Evolutionary conservation across 192 early-diverging fungal genomes (phyloP), one percentile per base, ranked within the genome.

Genomic region (Rhizoclosmatium sp.): DNA sequence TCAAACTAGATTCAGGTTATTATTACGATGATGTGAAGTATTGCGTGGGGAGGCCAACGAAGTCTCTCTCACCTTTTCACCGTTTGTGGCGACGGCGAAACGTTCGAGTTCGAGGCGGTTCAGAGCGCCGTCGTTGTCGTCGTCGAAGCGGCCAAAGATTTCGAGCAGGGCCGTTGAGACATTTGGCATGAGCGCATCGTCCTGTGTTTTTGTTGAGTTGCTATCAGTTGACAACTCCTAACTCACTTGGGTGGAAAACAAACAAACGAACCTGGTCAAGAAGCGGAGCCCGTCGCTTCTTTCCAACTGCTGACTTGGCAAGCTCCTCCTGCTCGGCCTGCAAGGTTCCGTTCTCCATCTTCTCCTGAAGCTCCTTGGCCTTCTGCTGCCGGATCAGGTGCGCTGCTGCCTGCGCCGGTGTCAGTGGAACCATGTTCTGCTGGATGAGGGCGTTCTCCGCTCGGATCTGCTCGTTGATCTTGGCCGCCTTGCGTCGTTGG

Each of bases 61-160:
- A 31, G 31, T 31, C 4, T 16, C 51, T 49, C n/a, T 39, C 81
- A 89, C 85, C 69, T 85, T 81, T 44, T 89, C 80, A 46, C 90
- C 90, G 74, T 91, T 93, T 39, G 89, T 86, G 54, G 87, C 88
- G 7, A 69, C 71, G 0, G 90, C 89, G 82, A 91, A 92, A 40
- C 72, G 83, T 41, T 88, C 84, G 7, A 91, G 77, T 76, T 91
- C 91, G 3, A 76, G 62, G 48, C 81, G 73, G 75, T 86, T 88
- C 67, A 92, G 78, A 16, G 84, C 83, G 0, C 83, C 85, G 80
- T 91, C 90, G 62, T 84, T 81, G 85, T 91, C 90, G 39, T 80
- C 71, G 71, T 91, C 92, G 71, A 89, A 92, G 5, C 87, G 84
- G n/a, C 65, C 76, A 73, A 92, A 92, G 45, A 91, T 92, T 81